phyloP scores from a whole-genome alignment of 129 eudicot genomes.

The Oenanthe sinensis region DNA sequence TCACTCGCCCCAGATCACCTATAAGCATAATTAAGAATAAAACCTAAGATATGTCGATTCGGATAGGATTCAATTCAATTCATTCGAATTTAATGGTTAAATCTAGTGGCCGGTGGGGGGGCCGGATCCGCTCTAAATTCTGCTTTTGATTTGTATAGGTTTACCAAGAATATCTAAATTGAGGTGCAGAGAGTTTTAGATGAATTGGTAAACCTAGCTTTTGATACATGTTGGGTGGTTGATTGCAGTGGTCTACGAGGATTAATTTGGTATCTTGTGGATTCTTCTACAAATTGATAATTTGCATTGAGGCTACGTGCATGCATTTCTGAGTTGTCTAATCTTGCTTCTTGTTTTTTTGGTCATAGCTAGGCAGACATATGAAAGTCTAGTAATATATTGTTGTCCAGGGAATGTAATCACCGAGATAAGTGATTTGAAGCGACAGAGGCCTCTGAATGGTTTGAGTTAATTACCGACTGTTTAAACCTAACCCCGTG shows the following conservation, averaged over 20 bases:
- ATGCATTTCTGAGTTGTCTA: neutral
- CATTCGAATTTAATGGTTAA: no score
- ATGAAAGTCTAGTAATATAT: neutral
- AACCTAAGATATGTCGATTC: no score
- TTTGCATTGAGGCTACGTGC: neutral
- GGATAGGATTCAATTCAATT: no score
- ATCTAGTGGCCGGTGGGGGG: no score
- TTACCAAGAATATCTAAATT: no score
- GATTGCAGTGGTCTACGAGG: neutral
- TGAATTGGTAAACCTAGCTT: no score
- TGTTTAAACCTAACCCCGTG: no score
- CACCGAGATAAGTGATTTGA: neutral
- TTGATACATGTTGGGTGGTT: neutral
- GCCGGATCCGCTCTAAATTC: neutral
- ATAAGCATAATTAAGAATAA: no score
- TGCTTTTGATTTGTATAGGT: neutral
- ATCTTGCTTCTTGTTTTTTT: neutral
- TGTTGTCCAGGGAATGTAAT: neutral
- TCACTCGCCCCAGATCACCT: no score
- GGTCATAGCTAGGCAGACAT: neutral
- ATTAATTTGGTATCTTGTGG: neutral
- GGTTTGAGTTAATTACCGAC: neutral
- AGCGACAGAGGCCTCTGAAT: neutral
- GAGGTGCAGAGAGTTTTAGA: no score
- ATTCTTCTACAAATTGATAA: neutral